Percentiles rank a stretch among this genome's conserved stretches.
Conservation (phyloP, 2,329 filamentous ascomycete species). For the Colletotrichum acutatum region DNA sequence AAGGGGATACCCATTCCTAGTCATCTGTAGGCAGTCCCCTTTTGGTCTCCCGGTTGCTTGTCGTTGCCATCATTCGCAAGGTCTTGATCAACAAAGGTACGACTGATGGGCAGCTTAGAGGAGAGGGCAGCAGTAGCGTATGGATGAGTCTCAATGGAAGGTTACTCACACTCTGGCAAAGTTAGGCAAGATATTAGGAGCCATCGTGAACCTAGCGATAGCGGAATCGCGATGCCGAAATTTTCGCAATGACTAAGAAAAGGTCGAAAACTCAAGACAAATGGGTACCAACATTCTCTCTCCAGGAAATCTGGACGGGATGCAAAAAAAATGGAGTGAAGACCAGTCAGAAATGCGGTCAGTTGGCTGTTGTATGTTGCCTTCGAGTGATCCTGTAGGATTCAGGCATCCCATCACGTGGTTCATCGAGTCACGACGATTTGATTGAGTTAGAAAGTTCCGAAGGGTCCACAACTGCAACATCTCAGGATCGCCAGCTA, state of each 20-base stretch:
- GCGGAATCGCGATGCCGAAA: background rate
- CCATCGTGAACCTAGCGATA: background rate
- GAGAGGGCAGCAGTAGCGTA: background rate
- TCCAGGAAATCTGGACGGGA: background rate
- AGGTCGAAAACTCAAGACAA: background rate
- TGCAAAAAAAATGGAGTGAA: background rate
- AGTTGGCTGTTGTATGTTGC: background rate
- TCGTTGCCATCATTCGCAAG: too few species aligned
- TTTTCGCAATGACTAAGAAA: background rate
- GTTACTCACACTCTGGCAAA: constrained; percentile 11
- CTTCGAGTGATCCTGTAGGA: background rate
- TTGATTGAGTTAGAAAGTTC: background rate
- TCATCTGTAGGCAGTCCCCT: background rate
- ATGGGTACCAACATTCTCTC: background rate
- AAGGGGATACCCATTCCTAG: background rate
- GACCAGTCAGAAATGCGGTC: too few species aligned
- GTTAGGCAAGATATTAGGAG: constrained; percentile 6
- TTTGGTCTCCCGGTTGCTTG: too few species aligned
- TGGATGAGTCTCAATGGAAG: background rate
- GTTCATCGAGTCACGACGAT: background rate
- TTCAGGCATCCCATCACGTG: background rate
- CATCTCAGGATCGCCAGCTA: background rate
- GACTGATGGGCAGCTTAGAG: too few species aligned
- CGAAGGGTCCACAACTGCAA: background rate
- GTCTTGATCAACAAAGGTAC: too few species aligned